Base-by-base conservation (phyloP, 495 filamentous ascomycete genomes). In the Trichoderma parareesei region DNA sequence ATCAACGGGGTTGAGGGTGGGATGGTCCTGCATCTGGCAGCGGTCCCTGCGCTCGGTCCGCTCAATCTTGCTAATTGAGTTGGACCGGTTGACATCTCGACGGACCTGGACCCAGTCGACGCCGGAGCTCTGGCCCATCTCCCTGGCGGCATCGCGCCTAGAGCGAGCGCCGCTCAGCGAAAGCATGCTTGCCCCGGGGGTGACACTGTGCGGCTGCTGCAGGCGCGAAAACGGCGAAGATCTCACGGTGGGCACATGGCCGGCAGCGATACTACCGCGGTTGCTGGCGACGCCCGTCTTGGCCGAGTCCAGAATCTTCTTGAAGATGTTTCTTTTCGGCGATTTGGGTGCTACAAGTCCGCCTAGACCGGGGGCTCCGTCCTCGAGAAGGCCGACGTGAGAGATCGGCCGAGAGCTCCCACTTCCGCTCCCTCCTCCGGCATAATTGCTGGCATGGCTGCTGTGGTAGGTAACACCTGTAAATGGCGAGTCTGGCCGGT, bases 21-120 rank as follows among this genome's bases (percentile, higher is more conserved):
- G 88, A 67, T 94, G 86, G 69, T 96, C 92, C 82, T 96, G 82
- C 90, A 98, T 93, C 71, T 97, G 89, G 69, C 92, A 96, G 40
- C 92, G 85, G 64, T 98, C 94, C n/a, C 85, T 87, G 61, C 95
- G 80, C 69, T 98, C 94, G 41, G 84, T 79, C 16, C 88, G 84
- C 74, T 99, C 94, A 65, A 94, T 94, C 63, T 85, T 84, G 73
- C 92, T 96, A 37, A 97, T 79, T 0, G 93, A 92, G 70, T 96
- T 98, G 13, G 93, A 92, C 16, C 94, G 84, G 73, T 98, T 97
- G 46, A 98, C 90, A 77, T 99, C 94, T 53, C 93, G 85, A 60
- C 94, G 87, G 37, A 98, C 92, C 72, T 97, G 92, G 37, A 98
- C 90, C 93, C 94, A 99, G 72, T 97, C 94, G 35, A 89, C 85